Percentiles rank a stretch among this genome's conserved stretches.
Evolutionary conservation across 2,329 filamentous ascomycete genomes (phyloP).

Genomic region (Thelonectria blattea): DNA sequence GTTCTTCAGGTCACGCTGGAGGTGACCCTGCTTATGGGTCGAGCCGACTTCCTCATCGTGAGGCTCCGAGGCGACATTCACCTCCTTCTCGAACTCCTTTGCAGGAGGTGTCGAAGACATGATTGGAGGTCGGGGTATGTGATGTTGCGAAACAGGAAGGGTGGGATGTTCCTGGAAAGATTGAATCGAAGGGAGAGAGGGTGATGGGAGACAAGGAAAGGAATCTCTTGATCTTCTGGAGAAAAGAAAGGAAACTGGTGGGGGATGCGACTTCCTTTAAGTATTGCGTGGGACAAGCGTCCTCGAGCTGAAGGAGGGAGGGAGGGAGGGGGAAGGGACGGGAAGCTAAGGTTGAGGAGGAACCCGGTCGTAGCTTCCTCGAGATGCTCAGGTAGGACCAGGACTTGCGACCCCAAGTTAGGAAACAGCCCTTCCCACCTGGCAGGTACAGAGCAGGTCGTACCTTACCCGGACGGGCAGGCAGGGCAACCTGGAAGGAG

Average conservation of each 20-base stretch:
- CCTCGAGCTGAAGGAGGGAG: neutral
- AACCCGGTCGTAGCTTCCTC: neutral
- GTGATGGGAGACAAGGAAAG: constrained; percentile 6
- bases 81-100: constrained; percentile 18
- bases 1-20: constrained; percentile 71
- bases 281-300: constrained; percentile 14
- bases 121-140: constrained; percentile 4
- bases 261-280: constrained; percentile 16
- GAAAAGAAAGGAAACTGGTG: neutral
- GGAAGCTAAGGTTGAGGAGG: neutral
- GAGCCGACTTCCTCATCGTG: constrained; percentile 24
- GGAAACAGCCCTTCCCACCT: too few relatives aligned
- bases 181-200: neutral
- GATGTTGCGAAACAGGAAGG: neutral
- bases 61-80: constrained; percentile 3
- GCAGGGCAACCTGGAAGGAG: constrained; percentile 2
- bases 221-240: constrained; percentile 16
- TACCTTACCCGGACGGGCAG: neutral
- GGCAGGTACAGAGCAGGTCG: too few relatives aligned
- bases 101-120: constrained; percentile 19
- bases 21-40: constrained; percentile 26
- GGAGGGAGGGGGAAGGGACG: constrained; percentile 3
- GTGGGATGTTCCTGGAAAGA: constrained; percentile 3
- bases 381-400: neutral
- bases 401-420: neutral